phyloP scores from a whole-genome alignment of 2,329 filamentous ascomycete species.

The Clarireedia hainanense region DNA sequence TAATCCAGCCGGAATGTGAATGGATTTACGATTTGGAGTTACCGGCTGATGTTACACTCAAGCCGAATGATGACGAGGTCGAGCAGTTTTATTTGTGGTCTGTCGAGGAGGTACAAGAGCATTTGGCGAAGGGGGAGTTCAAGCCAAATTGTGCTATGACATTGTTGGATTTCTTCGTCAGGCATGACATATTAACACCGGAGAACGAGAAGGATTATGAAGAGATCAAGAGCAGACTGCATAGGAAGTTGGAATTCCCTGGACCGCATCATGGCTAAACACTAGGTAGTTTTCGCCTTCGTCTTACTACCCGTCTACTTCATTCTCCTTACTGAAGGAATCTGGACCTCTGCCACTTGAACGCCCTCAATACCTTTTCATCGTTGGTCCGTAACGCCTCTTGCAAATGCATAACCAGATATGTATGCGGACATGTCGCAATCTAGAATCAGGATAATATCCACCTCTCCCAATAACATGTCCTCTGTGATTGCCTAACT shows the following conservation, averaged over 20 bases:
- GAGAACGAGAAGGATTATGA: constrained; percentile 74
- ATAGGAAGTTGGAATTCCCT: constrained; percentile 75
- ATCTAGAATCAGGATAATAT: neutral
- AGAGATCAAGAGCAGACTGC: constrained; percentile 67
- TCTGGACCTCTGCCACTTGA: constrained; percentile 8
- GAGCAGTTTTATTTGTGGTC: constrained; percentile 73
- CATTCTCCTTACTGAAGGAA: neutral
- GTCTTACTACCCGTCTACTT: too few species aligned
- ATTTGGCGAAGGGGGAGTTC: constrained; percentile 66
- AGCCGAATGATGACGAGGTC: constrained; percentile 82
- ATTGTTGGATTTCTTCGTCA: constrained; percentile 81
- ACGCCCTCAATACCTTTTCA: constrained; percentile 12
- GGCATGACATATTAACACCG: constrained; percentile 70
- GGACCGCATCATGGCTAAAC: constrained; percentile 42
- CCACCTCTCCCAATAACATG: too few species aligned
- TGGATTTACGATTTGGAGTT: constrained; percentile 88
- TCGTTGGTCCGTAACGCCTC: constrained; percentile 22
- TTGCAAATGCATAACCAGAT: constrained; percentile 17
- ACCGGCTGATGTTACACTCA: constrained; percentile 56
- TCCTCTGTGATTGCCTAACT: too few species aligned
- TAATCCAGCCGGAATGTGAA: constrained; percentile 85
- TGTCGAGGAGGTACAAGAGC: constrained; percentile 65
- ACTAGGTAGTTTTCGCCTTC: neutral
- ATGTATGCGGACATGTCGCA: constrained; percentile 10
- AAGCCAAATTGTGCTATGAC: constrained; percentile 89